A percentile compares a stretch with the other conserved stretches of the same genome.
Evolutionary conservation across 306 rosid species (phyloP).

Genomic region (Casuarina cunninghamiana): DNA sequence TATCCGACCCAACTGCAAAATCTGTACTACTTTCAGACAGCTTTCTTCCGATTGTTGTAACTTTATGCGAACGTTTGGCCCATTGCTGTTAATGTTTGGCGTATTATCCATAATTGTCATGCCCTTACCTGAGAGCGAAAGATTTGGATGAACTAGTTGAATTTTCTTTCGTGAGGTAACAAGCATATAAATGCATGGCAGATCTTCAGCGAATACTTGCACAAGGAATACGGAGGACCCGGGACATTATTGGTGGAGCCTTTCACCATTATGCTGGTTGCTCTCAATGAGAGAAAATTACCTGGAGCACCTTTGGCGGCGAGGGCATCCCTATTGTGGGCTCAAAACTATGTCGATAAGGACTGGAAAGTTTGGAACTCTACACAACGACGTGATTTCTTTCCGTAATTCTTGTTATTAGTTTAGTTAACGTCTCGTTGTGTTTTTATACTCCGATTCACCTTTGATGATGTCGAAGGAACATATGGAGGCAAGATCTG

Average conservation of each 20-base stretch:
- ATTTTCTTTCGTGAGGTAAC: slow-evolving; percentile 19
- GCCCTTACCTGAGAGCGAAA: slow-evolving; percentile 32
- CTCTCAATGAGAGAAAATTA: slow-evolving; percentile 41
- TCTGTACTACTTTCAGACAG: slow-evolving; percentile 33
- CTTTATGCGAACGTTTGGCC: slow-evolving; percentile 46
- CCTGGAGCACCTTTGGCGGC: slow-evolving; percentile 59
- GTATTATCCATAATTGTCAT: slow-evolving; percentile 31
- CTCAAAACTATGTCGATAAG: slow-evolving; percentile 58
- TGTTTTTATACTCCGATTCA: slow-evolving; percentile 28
- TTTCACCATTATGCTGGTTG: slow-evolving; percentile 48
- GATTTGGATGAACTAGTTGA: slow-evolving; percentile 33
- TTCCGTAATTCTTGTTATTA: slow-evolving; percentile 9
- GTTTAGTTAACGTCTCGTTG: slow-evolving; percentile 7
- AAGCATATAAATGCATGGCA: slow-evolving; percentile 31
- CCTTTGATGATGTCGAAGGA: slow-evolving; percentile 27
- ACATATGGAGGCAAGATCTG: slow-evolving; percentile 26
- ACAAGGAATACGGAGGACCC: slow-evolving; percentile 48
- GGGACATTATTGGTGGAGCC: slow-evolving; percentile 65
- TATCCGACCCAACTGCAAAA: slow-evolving; percentile 23
- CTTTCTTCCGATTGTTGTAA: slow-evolving; percentile 34
- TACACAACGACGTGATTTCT: slow-evolving; percentile 28
- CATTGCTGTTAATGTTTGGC: slow-evolving; percentile 40
- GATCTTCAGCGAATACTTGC: slow-evolving; percentile 62
- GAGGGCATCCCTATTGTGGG: slow-evolving; percentile 66
- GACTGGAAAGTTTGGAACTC: slow-evolving; percentile 54